Base-by-base conservation (phyloP, 2,329 filamentous ascomycete genomes). In the Penicillium paneum region DNA sequence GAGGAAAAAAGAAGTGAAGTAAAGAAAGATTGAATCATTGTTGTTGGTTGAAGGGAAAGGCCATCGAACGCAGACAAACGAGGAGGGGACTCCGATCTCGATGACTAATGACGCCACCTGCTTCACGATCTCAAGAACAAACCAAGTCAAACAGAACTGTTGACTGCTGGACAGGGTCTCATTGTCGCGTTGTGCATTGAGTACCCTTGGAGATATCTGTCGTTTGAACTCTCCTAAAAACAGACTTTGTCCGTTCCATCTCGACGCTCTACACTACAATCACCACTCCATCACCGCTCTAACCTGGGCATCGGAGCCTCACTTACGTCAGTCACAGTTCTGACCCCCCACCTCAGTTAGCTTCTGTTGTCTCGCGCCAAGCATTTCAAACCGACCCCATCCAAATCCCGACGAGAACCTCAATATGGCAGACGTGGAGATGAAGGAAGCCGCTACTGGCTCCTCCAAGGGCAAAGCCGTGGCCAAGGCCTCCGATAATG, bases 341-440 rank as follows among this genome's bases (percentile, higher is more conserved):
- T 52, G 39, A 50, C 32, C 51, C 41, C 49, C 44, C 44, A 50
- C 54, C 43, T 19, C 42, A 55, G 24, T 43, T 51, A 54, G 42
- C 46, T 41, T 36, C 52, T 36, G 46, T 49, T 42, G 47, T 24
- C 47, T 42, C 11, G 49, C 49, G 34, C 41, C 35, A 48, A 60
- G 45, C 36, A 54, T 45, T 55, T 34, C 49, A 49, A 45, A 46
- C 45, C 15, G 13, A 24, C 47, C 13, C 36, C 44, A 51, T 36
- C 21, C 36, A 19, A 48, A 26, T 35, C 26, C 19, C 28, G 15
- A 42, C 29, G 3, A 32, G 10, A 49, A 35, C 15, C 21, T 48
- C 65, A 74, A 41, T 60, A 97, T 97, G 94, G 90, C 92, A 55
- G 94, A 99, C 76, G 87, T 97, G 47, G 91, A 97, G 69, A 97